A percentile compares a stretch with the other conserved stretches of the same genome.
phyloP scores from a whole-genome alignment of 495 filamentous ascomycete species.

The Baudoinia panamericana region DNA sequence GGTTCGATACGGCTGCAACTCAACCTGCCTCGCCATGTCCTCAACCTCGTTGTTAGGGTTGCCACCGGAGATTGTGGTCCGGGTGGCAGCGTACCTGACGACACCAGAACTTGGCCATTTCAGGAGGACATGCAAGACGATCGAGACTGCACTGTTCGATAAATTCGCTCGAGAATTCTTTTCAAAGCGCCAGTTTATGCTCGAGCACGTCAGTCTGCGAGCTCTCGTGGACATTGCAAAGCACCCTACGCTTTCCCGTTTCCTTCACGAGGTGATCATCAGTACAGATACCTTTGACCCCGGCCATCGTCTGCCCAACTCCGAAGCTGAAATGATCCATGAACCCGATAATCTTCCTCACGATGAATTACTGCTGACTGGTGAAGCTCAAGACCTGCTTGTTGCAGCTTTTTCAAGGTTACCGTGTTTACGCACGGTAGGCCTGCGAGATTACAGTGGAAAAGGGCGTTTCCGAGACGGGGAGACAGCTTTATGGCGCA shows the following conservation, averaged over 20 bases:
- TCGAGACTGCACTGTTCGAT: slow-evolving; percentile 35
- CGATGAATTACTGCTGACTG: slow-evolving; percentile 28
- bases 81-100: slow-evolving; percentile 22
- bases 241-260: slow-evolving; percentile 28
- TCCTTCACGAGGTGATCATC: slow-evolving; percentile 38
- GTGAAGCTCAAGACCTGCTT: slow-evolving; percentile 35
- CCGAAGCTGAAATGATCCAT: background rate
- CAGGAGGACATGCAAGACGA: slow-evolving; percentile 33
- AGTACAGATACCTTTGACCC: slow-evolving; percentile 25
- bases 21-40: background rate
- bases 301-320: background rate
- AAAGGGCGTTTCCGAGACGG: slow-evolving; percentile 21
- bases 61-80: slow-evolving; percentile 19
- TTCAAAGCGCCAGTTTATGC: slow-evolving; percentile 42
- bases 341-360: background rate
- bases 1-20: no score
- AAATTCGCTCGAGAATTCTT: slow-evolving; percentile 43
- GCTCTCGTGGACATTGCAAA: slow-evolving; percentile 42
- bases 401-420: slow-evolving; percentile 38
- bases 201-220: slow-evolving; percentile 35
- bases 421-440: slow-evolving; percentile 34
- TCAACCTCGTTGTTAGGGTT: slow-evolving; percentile 2
- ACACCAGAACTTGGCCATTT: slow-evolving; percentile 37
- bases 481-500: slow-evolving; percentile 10
- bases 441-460: slow-evolving; percentile 38